Percentiles rank a stretch among this genome's conserved stretches.
Conservation (phyloP, 1,284 basidiomycete species). For the Somion occarium region DNA sequence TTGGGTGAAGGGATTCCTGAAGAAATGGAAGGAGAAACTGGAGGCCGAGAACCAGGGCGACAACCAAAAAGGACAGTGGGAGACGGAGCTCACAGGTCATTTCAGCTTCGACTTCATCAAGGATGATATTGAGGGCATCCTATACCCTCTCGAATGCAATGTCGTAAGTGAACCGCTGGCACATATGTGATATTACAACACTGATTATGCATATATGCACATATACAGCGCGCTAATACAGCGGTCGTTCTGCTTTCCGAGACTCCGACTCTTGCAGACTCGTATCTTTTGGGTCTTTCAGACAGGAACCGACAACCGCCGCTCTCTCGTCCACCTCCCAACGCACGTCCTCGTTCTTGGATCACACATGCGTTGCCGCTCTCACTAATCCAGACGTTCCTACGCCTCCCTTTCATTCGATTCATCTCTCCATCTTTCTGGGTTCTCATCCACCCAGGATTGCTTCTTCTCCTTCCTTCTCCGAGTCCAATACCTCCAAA, state of each 20-base stretch:
- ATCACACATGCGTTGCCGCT: conserved; percentile 14
- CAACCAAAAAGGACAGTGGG: conserved; percentile 7
- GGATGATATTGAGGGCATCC: conserved; percentile 7
- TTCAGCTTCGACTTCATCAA: conserved; percentile 19
- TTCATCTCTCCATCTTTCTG: conserved; percentile 8
- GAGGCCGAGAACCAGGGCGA: neutral
- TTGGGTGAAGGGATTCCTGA: conserved; percentile 11
- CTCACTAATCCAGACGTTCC: conserved; percentile 7
- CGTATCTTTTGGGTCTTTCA: conserved; percentile 7
- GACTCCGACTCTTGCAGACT: conserved; percentile 7
- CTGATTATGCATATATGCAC: too few relatives aligned
- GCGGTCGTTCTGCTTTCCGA: conserved; percentile 15
- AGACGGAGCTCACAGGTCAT: conserved; percentile 14
- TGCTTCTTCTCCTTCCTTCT: neutral
- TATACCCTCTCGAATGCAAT: conserved; percentile 16
- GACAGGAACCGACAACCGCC: neutral
- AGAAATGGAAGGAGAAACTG: conserved; percentile 12
- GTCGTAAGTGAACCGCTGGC: conserved; percentile 10
- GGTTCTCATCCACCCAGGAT: conserved; percentile 12
- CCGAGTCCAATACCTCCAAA: too few relatives aligned
- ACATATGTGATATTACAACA: neutral
- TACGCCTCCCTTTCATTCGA: conserved; percentile 8
- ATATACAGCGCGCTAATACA: conserved; percentile 14
- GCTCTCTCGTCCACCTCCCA: conserved; percentile 8
- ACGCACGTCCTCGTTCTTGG: conserved; percentile 11